A percentile compares a stretch with the other conserved stretches of the same genome.
phyloP scores from a whole-genome alignment of 106 monocot genomes.

The Dioscorea zingiberensis region DNA sequence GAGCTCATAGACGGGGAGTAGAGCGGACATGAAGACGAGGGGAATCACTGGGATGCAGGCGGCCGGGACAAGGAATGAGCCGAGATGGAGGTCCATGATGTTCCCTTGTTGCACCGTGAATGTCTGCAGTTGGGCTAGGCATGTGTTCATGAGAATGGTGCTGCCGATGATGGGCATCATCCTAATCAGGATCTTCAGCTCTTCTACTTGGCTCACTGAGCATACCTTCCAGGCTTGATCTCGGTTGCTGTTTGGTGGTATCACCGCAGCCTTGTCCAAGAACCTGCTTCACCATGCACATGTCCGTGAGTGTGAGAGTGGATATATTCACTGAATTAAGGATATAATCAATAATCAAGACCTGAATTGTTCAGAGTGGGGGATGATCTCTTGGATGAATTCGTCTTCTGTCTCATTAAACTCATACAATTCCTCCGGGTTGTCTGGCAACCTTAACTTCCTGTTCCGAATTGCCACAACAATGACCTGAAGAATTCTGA shows the following conservation, averaged over 20 bases:
- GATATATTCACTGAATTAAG: too few relatives aligned
- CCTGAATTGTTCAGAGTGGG: neutral
- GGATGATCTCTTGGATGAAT: neutral
- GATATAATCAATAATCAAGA: too few relatives aligned
- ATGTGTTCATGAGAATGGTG: constrained; percentile 31
- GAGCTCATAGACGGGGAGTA: constrained; percentile 33
- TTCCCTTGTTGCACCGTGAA: constrained; percentile 45
- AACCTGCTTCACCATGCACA: too few relatives aligned
- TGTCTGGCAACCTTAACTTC: neutral
- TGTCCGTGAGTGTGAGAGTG: too few relatives aligned
- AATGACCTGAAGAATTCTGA: neutral
- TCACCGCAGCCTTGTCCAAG: neutral
- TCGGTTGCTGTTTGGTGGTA: neutral
- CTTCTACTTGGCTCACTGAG: constrained; percentile 37
- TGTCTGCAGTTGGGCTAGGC: constrained; percentile 31
- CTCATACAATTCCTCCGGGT: neutral
- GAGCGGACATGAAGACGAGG: constrained; percentile 23
- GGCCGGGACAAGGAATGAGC: constrained; percentile 20
- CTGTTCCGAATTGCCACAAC: neutral
- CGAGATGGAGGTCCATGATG: constrained; percentile 28
- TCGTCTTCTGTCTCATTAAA: neutral
- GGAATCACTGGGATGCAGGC: constrained; percentile 37
- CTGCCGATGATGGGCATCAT: constrained; percentile 46
- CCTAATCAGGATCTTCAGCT: constrained; percentile 36
- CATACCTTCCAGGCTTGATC: constrained; percentile 14